Evolutionary conservation across 345 rosid species (phyloP), one percentile per base, ranked within the genome.

Genomic region (Syzygium aqueum): DNA sequence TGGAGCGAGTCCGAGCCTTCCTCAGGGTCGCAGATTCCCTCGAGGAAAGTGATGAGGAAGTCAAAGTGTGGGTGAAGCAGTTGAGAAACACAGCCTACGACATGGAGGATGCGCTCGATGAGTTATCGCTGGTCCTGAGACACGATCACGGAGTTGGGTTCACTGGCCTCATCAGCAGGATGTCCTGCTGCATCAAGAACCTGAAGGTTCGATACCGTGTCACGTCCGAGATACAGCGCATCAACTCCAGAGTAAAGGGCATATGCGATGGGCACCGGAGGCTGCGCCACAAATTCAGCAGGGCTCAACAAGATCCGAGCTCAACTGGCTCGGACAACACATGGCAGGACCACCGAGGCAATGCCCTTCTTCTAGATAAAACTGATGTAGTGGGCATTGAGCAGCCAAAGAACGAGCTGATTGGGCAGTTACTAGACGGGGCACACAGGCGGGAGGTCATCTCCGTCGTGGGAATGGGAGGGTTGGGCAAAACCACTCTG

Each of bases 401-500:
- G 16, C 89, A 86, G 84, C 90, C 87, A 2, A 90, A 88, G 85
- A 27, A 85, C 87, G 82, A 89, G 59, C 85, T 92, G 51, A 53
- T 87, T 3, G 23, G 85, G 43, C 40, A 84, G 88, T 78, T 92
- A 11, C 86, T 90, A 3, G 86, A 56, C 9, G 92, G 91, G 17
- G 63, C 33, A 4, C 8, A 80, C 3, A 52, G 84, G 8, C 89
- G 53, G 23, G 40, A 67, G 51, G 92, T 88, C 22, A 51, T 92
- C 82, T 89, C 90, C 0, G 11, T 92, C 2, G 53, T 85, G 25
- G 94, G 92, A 16, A 88, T 91, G 93, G 94, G 93, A 46, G 94
- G 94, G 1, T 30, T 91, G 50, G 92, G 94, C 10, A 92, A 92
- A 53, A 91, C 92, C 46, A 92, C 93, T 33, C 53, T 92, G 57